A percentile compares a stretch with the other conserved stretches of the same genome.
Evolutionary conservation across 1,139 yeast genomes (phyloP).

Genomic region (Kodamaea arcana): DNA sequence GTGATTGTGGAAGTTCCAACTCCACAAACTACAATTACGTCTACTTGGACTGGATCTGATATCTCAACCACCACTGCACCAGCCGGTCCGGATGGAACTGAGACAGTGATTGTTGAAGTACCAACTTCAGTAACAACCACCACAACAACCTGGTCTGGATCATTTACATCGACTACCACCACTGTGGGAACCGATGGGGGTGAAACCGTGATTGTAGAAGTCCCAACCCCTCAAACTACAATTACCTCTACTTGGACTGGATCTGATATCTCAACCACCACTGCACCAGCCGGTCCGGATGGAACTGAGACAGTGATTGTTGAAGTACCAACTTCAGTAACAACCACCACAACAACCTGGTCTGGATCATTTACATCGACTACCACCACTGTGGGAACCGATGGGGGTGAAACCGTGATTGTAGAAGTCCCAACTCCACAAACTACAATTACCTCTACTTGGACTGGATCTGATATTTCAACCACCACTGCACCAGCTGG

Average conservation of each 20-base stretch:
- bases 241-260: conserved; percentile 15
- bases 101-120: conserved; percentile 11
- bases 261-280: conserved; percentile 2
- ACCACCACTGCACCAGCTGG: conserved; percentile 8
- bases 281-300: conserved; percentile 8
- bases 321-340: conserved; percentile 8
- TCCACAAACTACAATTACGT: conserved; percentile 9
- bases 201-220: conserved; percentile 4
- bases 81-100: conserved; percentile 12
- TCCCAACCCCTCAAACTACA: conserved; percentile 5
- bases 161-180: not conserved
- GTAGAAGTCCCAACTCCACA: conserved; percentile 9
- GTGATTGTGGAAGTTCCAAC: conserved; percentile 10
- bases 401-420: conserved; percentile 8
- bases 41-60: conserved; percentile 1
- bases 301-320: conserved; percentile 6
- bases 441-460: conserved; percentile 3
- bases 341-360: conserved; percentile 11
- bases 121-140: conserved; percentile 11
- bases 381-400: conserved; percentile 6
- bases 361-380: conserved; percentile 7
- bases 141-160: conserved; percentile 13
- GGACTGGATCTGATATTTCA: conserved; percentile 3
- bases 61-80: conserved; percentile 7
- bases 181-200: conserved; percentile 5